Evolutionary conservation across 176 grass and related monocot genomes (phyloP), one percentile per base, ranked within the genome.

Genomic region (Coix lacrymajobi): DNA sequence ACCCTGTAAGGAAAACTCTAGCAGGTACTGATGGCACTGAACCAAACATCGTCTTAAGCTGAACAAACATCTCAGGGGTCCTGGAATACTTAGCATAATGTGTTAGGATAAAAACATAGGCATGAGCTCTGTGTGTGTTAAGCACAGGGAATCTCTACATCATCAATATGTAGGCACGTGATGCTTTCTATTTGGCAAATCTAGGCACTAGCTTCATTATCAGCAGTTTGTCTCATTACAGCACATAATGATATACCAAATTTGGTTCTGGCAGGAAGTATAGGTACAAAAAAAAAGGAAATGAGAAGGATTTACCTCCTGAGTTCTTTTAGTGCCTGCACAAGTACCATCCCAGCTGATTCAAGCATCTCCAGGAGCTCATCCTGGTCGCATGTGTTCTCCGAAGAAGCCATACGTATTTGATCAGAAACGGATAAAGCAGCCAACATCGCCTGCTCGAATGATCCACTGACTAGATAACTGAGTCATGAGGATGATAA

Each of bases 1-100:
- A 94, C 92, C 92, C 89, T 80, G 85, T 83, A 72, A 94, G 48
- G 81, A 92, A 89, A 79, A 92, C 19, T 87, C 80, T 86, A 81
- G 80, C 79, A 37, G 89, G 87, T 90, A 92, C 71, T 26, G 87
- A 81, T 85, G 78, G 40, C 38, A 92, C 69, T 10, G 92, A 94
- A 83, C 92, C 87, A 85, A 80, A 92, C 34, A 92, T 67, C 8
- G 14, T 20, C 52, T 91, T 87, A 64, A 94, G 92, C 69, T 90
- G 87, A 71, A 80, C 58, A 85, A 94, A 87, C 69, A 94, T 70
- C 61, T 94, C 83, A 25, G 82, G 41, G 38, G 85, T 86, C 82
- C 92, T 94, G 92, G 31, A 83, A 73, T 33, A 76, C 34, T 87
- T 76, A 62, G 34, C 66, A 79, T 66, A 71, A 17, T 15, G 14